Base-by-base conservation (phyloP, 371 early-diverging fungal species). In the Mucor piriformis region DNA sequence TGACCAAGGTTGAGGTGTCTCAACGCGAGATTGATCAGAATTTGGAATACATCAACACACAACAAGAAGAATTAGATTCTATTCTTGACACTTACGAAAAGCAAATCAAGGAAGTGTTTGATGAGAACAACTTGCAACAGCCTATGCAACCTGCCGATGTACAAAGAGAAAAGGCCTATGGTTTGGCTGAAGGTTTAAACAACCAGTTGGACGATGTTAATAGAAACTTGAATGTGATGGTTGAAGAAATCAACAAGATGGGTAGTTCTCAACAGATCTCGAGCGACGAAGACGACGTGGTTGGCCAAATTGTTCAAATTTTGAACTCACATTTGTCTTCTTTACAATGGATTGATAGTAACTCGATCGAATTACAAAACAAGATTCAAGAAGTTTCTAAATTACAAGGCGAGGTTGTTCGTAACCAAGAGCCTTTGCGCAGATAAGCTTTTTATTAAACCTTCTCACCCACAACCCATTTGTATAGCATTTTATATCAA, bases 311-410 rank as follows among this genome's bases (percentile, higher is more conserved):
- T 51, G 90, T 92, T 33, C 83, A 89, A 67, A 94, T 97, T 54
- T 81, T 97, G 59, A 93, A 95, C 64, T 80, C 87, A 20, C 96
- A 97, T 63, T 79, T 96, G 74, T 84, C 91, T 21, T 89, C 94
- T 25, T 81, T 97, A 54, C 89, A 94, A 75, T 95, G 95, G 95
- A 85, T 97, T 13, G 95, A 96, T 65, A 64, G 69, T 18, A 61
- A 69, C 12, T 75, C 85, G 7, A 65, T 70, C 3, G 48, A 65
- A 20, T 61, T 85, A 50, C 77, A 85, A 61, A 64, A 69, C 55
- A 83, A 79, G 61, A 73, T 82, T 12, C 78, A 82, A 49, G 79
- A 83, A 61, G 80, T 79, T 3, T 59, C 64, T 42, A 74, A 78
- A 29, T 49, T 82, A 18, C 83, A 83, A 51, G 79, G 70, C 57